Evolutionary conservation across 768 basidiomycete species (phyloP), one percentile per base, ranked within the genome.

Genomic region (Tulasnella sp.): DNA sequence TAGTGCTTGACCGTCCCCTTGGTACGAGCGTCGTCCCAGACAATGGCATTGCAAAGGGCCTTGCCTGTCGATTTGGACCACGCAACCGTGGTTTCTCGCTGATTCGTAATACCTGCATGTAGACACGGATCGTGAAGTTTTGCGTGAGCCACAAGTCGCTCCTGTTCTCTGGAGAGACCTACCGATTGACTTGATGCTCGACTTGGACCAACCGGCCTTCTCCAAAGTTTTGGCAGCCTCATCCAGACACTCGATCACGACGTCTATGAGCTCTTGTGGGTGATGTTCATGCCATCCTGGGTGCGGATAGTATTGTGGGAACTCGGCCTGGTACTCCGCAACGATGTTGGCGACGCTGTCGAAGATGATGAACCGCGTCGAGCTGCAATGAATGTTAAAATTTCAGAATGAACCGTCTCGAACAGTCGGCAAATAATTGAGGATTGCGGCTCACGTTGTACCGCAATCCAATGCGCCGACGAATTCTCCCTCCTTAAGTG

Each of bases 261-360:
- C 89, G 80, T 90, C 86, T 83, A 93, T 91, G 82, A 99, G 93
- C 85, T 96, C 96, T 64, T 89, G 87, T 0, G 95, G 92, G 84
- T 97, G 93, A 86, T 99, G 98, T 82, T 97, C 96, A 85, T 98
- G 97, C 97, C 97, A 98, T 83, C 96, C 95, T 3, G 96, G 94
- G 84, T 94, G 89, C 4, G 94, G 94, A 84, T 96, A 96, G 86
- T 97, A 96, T 84, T 98, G 97, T 72, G 95, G 92, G 85, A 98
- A 98, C 86, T 99, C 97, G 18, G 92, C 88, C 86, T 99, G 97
- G 84, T 95, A 92, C 85, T 96, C 92, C 3, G 94, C 93, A 80
- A 98, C 87, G 83, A 98, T 94, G 84, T 96, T 90, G 37, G 97
- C 96, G 83, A 93, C 87, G 83, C 92, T 88, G 88, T 98, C 92